Evolutionary conservation across 208 protist genomes (phyloP).

Genomic region (Crithidia sp.): DNA sequence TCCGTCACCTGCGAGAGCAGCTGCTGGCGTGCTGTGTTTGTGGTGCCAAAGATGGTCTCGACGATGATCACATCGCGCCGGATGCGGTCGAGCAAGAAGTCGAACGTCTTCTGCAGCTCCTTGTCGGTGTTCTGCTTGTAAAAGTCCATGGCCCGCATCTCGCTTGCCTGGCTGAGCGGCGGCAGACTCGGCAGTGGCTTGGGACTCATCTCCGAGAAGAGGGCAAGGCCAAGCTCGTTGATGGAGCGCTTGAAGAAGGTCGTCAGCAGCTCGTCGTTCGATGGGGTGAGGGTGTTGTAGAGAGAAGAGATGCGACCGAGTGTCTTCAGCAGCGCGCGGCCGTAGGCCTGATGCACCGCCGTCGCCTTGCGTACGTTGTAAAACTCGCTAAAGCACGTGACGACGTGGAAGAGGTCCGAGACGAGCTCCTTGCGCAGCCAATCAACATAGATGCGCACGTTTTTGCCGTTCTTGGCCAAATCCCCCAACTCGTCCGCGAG

Average conservation of each 20-base stretch:
- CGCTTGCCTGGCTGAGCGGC: constrained; percentile 39
- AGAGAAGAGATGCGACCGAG: constrained; percentile 76
- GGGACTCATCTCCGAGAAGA: constrained; percentile 79
- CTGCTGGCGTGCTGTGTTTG: constrained; percentile 78
- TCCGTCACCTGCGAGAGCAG: constrained; percentile 77
- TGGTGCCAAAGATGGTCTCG: constrained; percentile 84
- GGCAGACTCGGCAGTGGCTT: constrained; percentile 56
- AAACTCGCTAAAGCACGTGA: constrained; percentile 79
- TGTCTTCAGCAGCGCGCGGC: constrained; percentile 74
- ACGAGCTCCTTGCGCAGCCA: constrained; percentile 86
- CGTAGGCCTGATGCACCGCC: constrained; percentile 70
- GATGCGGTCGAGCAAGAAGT: constrained; percentile 71
- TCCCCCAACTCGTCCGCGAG: constrained; percentile 68
- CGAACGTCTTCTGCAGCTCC: constrained; percentile 61
- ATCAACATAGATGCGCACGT: constrained; percentile 72
- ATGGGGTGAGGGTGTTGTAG: constrained; percentile 73
- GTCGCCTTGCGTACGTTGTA: constrained; percentile 62
- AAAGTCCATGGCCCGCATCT: constrained; percentile 72
- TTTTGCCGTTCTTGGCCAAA: constrained; percentile 49
- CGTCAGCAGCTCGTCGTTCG: constrained; percentile 67
- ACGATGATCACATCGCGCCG: constrained; percentile 82
- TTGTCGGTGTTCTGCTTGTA: constrained; percentile 59
- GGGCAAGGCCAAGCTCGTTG: constrained; percentile 70
- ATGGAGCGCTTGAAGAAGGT: constrained; percentile 75
- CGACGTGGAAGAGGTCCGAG: constrained; percentile 77